Evolutionary conservation across 495 filamentous ascomycete genomes (phyloP).

Genomic region (Articulospora tetracladia): DNA sequence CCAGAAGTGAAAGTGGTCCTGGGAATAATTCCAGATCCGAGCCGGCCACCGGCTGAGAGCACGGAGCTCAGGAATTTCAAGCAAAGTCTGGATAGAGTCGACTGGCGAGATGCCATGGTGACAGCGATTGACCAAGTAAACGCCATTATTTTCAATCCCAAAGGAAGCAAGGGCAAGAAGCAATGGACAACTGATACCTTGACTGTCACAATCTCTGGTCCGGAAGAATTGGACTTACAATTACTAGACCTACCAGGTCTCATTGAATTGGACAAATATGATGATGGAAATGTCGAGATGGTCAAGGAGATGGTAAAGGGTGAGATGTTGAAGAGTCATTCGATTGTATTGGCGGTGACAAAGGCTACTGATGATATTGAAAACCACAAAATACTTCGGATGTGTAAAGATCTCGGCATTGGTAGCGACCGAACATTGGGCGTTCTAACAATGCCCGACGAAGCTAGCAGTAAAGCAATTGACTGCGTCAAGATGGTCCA

Average conservation of each 20-base stretch:
- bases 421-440: neutral
- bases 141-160: conserved; percentile 24
- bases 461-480: neutral
- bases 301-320: neutral
- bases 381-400: neutral
- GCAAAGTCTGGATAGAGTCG: conserved; percentile 19
- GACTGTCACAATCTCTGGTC: conserved; percentile 57
- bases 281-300: neutral
- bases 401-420: neutral
- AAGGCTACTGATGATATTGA: neutral
- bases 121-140: conserved; percentile 7
- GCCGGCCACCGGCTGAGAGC: neutral
- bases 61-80: neutral
- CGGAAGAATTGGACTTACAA: conserved; percentile 43
- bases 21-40: neutral
- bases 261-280: neutral
- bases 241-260: neutral
- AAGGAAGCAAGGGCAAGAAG: conserved; percentile 37
- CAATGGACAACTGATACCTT: conserved; percentile 44
- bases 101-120: neutral
- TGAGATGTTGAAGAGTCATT: neutral
- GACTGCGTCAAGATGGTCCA: neutral
- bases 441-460: neutral
- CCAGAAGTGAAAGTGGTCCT: neutral
- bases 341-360: neutral